A percentile compares a stretch with the other conserved stretches of the same genome.
These are phyloP conservation scores for Ophioceras dolichostomum DNA, from an alignment of 2,329 filamentous ascomycete species.

Conservation along the genomic window DNA sequence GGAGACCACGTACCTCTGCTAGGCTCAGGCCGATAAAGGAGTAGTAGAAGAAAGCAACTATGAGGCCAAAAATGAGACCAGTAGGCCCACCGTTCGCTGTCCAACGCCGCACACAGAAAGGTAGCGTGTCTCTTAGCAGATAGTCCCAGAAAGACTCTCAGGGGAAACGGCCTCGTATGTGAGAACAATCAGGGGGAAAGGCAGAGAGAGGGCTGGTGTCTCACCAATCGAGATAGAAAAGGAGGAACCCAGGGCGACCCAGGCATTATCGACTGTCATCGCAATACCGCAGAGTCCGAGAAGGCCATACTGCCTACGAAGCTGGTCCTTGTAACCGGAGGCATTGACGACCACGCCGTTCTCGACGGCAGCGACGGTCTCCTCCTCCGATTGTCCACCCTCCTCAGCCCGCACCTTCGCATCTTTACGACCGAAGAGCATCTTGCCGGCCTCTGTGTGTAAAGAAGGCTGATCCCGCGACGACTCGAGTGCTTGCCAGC, in stretches of 20 bases:
- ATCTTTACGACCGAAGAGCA: neutral
- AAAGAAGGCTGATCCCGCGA: too few species aligned
- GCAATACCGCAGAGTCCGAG: constrained; percentile 46
- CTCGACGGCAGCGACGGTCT: constrained; percentile 20
- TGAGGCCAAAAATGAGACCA: constrained; percentile 27
- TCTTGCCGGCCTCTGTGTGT: neutral
- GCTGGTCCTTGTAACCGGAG: constrained; percentile 50
- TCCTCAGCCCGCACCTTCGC: neutral
- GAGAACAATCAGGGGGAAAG: constrained; percentile 1
- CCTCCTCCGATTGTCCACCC: constrained; percentile 12
- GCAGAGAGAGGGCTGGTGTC: constrained; percentile 6
- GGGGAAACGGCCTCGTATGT: too few species aligned
- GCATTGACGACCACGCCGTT: constrained; percentile 42
- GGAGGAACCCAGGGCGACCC: constrained; percentile 50
- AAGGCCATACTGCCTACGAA: constrained; percentile 50
- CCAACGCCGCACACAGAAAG: neutral
- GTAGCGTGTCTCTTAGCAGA: too few species aligned
- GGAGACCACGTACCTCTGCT: constrained; percentile 21
- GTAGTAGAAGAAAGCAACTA: constrained; percentile 29
- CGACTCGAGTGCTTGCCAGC: too few species aligned
- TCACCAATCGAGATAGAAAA: constrained; percentile 38
- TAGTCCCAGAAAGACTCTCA: too few species aligned
- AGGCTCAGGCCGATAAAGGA: constrained; percentile 27
- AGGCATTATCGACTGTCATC: constrained; percentile 52
- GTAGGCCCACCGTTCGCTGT: constrained; percentile 29